Evolutionary conservation across 2,329 filamentous ascomycete genomes (phyloP).

Genomic region (Exophiala viscosa): DNA sequence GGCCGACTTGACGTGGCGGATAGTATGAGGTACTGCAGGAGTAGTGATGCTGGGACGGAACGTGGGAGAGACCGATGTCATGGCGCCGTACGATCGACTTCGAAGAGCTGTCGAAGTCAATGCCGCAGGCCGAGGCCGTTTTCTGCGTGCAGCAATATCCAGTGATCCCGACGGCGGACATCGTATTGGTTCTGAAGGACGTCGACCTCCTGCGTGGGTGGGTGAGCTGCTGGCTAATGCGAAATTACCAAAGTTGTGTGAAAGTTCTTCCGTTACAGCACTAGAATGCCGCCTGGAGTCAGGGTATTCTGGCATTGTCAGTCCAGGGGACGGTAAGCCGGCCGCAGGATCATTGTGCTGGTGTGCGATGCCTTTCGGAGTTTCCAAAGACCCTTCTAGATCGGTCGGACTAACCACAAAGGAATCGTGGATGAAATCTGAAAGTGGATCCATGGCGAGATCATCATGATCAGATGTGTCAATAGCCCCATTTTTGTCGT

Average conservation of each 20-base stretch:
- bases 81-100: slow-evolving; percentile 36
- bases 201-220: slow-evolving; percentile 29
- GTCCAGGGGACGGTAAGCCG: slow-evolving; percentile 19
- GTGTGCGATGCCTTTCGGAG: slow-evolving; percentile 14
- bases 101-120: slow-evolving; percentile 41
- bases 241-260: slow-evolving; percentile 25
- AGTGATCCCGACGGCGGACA: slow-evolving; percentile 37
- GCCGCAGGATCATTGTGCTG: slow-evolving; percentile 12
- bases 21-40: slow-evolving; percentile 34
- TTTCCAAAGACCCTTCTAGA: slow-evolving; percentile 18
- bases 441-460: background rate
- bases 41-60: slow-evolving; percentile 33
- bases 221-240: slow-evolving; percentile 21
- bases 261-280: slow-evolving; percentile 23
- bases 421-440: slow-evolving; percentile 13
- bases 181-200: slow-evolving; percentile 61
- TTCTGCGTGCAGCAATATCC: slow-evolving; percentile 45
- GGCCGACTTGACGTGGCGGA: slow-evolving; percentile 46
- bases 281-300: slow-evolving; percentile 24
- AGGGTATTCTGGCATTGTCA: slow-evolving; percentile 25
- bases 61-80: slow-evolving; percentile 43
- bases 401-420: slow-evolving; percentile 21
- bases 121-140: slow-evolving; percentile 45
- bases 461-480: slow-evolving; percentile 5
- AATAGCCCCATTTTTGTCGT: slow-evolving; percentile 7